phyloP scores from a whole-genome alignment of 2,329 filamentous ascomycete species.

The Claviceps capensis region DNA sequence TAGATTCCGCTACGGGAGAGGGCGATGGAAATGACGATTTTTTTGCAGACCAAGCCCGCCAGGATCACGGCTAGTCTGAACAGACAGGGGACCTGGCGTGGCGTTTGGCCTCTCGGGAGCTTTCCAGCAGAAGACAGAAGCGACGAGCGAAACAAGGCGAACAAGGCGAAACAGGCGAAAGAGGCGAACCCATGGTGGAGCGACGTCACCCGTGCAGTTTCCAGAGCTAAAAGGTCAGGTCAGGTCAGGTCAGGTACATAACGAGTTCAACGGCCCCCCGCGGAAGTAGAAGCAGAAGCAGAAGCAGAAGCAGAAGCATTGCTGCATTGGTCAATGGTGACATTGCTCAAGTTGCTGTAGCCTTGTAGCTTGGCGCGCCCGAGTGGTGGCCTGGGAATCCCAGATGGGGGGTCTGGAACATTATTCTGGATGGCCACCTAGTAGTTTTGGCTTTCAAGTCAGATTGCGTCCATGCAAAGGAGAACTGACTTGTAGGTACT shows the following conservation, averaged over 20 bases:
- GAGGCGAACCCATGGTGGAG: not conserved
- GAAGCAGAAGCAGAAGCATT: no score
- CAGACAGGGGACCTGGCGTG: constrained; percentile 1
- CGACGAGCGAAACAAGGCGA: not conserved
- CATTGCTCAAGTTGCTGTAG: no score
- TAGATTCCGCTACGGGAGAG: not conserved
- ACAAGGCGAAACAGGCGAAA: not conserved
- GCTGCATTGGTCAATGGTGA: no score
- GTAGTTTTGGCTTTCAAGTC: constrained; percentile 1
- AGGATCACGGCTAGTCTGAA: constrained; percentile 4
- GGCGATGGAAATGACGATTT: constrained; percentile 7
- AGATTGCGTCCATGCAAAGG: not conserved
- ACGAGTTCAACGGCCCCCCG: not conserved
- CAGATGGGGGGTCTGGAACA: not conserved
- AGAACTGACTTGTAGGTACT: not conserved
- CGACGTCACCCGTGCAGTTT: constrained; percentile 5
- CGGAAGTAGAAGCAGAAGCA: no score
- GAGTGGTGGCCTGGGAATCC: no score
- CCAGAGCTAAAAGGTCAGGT: not conserved
- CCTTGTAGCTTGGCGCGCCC: no score
- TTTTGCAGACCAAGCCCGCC: constrained; percentile 1
- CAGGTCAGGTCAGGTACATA: no score
- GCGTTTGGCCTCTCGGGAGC: not conserved
- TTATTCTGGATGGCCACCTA: not conserved
- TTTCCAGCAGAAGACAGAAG: not conserved